A percentile compares a stretch with the other conserved stretches of the same genome.
Conservation (phyloP, 768 basidiomycete genomes). For the Serendipita vermifera region DNA sequence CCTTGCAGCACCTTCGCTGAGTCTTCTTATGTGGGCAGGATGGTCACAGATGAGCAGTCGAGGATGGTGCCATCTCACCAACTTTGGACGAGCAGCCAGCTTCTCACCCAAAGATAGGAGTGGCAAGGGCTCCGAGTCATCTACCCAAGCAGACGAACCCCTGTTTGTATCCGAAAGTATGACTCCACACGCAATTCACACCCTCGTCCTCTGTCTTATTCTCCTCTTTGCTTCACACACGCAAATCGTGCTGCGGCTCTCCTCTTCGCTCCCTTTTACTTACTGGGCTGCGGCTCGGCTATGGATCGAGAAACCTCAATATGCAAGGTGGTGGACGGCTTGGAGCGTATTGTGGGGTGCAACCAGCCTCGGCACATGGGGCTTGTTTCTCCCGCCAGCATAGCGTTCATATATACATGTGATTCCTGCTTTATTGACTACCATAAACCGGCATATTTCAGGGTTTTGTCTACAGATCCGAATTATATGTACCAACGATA, state of each 20-base stretch:
- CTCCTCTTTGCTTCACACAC: conserved; percentile 72
- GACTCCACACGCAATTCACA: conserved; percentile 65
- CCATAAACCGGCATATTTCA: too few species aligned
- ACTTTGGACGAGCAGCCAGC: conserved; percentile 7
- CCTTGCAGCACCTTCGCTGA: conserved; percentile 58
- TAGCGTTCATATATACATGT: conserved; percentile 23
- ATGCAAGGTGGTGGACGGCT: conserved; percentile 40
- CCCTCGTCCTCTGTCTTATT: conserved; percentile 44
- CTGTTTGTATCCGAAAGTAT: conserved; percentile 33
- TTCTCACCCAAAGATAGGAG: too few species aligned
- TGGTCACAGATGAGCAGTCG: conserved; percentile 16
- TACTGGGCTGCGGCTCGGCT: conserved; percentile 82
- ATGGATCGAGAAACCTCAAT: conserved; percentile 32
- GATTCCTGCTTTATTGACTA: too few species aligned
- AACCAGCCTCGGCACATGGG: conserved; percentile 63
- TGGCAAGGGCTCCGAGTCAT: too few species aligned
- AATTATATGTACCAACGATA: too few species aligned
- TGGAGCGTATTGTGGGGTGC: conserved; percentile 75
- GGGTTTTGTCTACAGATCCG: too few species aligned
- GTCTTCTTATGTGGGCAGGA: conserved; percentile 34
- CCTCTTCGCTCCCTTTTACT: conserved; percentile 58
- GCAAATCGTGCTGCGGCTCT: conserved; percentile 73
- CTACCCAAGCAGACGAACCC: too few species aligned
- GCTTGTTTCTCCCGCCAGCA: conserved; percentile 81
- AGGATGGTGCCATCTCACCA: conserved; percentile 3